Evolutionary conservation across 1,284 basidiomycete species (phyloP).

Genomic region (Apiotrichum laibachii): DNA sequence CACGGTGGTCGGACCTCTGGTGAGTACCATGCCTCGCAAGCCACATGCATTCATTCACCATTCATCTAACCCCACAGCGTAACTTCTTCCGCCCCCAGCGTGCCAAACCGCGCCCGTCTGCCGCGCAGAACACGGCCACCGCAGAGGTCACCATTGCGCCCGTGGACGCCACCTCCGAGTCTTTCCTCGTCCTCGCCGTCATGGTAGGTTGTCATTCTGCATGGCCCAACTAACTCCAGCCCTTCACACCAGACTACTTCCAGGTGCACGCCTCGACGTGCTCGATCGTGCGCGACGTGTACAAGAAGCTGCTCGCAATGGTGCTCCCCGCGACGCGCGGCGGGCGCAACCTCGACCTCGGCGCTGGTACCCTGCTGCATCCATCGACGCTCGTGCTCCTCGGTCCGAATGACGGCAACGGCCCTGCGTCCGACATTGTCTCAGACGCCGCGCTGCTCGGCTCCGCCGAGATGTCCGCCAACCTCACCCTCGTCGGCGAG

Average conservation of each 20-base stretch:
- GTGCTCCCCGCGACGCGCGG: constrained; percentile 24
- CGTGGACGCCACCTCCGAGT: constrained; percentile 19
- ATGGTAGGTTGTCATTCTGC: constrained; percentile 10
- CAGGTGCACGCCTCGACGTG: constrained; percentile 54
- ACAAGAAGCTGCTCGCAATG: constrained; percentile 50
- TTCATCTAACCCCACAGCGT: constrained; percentile 5
- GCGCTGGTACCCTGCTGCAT: constrained; percentile 30
- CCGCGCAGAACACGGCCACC: constrained; percentile 18
- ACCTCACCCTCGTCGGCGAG: constrained; percentile 41
- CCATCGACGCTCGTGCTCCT: constrained; percentile 33
- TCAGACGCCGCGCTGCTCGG: constrained; percentile 37
- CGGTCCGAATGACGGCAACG: constrained; percentile 2
- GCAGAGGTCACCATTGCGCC: constrained; percentile 24
- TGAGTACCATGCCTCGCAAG: constrained; percentile 2
- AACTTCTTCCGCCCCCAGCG: constrained; percentile 26
- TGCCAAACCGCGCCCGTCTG: constrained; percentile 13
- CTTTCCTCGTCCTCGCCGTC: constrained; percentile 23
- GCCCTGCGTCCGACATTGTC: constrained; percentile 16
- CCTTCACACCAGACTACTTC: constrained; percentile 55
- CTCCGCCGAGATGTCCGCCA: constrained; percentile 34
- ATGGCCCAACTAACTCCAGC: constrained; percentile 35
- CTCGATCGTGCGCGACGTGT: constrained; percentile 54
- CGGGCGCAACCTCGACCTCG: constrained; percentile 7
- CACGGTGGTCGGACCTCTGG: constrained; percentile 33
- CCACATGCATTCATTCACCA: neutral